Conservation (phyloP, 306 rosid genomes). For the Castanopsis chinensis region DNA sequence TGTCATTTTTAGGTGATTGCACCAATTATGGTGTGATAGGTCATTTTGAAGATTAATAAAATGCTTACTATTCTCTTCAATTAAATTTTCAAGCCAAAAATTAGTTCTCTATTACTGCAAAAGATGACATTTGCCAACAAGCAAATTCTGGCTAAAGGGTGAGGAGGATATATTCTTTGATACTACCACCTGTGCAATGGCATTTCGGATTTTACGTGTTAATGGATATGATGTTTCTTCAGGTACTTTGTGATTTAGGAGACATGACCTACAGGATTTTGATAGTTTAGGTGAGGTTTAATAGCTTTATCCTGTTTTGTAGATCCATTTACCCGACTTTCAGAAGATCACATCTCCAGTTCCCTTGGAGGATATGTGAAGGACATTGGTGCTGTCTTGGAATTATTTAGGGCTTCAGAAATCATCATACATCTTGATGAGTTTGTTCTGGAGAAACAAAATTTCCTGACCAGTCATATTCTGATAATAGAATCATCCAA, state of each 20-base stretch:
- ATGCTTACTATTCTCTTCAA: background rate
- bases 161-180: constrained; percentile 67
- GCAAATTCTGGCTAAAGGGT: constrained; percentile 63
- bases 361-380: constrained; percentile 76
- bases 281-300: background rate
- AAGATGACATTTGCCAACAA: constrained; percentile 7
- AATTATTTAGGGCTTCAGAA: constrained; percentile 76
- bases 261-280: background rate
- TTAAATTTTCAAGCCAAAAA: background rate
- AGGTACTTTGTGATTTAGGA: constrained; percentile 32
- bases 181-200: constrained; percentile 69
- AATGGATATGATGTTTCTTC: constrained; percentile 78
- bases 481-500: constrained; percentile 40
- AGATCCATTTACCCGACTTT: constrained; percentile 65
- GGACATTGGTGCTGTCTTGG: constrained; percentile 57
- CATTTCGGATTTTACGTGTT: constrained; percentile 66
- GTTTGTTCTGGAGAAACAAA: constrained; percentile 48
- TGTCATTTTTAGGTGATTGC: constrained; percentile 13
- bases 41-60: background rate
- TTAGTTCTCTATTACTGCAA: background rate
- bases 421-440: constrained; percentile 56
- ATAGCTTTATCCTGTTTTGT: constrained; percentile 21
- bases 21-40: constrained; percentile 2
- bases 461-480: constrained; percentile 53
- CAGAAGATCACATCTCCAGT: constrained; percentile 52